phyloP scores from a whole-genome alignment of 306 rosid genomes.

The Trifolium subterraneum region DNA sequence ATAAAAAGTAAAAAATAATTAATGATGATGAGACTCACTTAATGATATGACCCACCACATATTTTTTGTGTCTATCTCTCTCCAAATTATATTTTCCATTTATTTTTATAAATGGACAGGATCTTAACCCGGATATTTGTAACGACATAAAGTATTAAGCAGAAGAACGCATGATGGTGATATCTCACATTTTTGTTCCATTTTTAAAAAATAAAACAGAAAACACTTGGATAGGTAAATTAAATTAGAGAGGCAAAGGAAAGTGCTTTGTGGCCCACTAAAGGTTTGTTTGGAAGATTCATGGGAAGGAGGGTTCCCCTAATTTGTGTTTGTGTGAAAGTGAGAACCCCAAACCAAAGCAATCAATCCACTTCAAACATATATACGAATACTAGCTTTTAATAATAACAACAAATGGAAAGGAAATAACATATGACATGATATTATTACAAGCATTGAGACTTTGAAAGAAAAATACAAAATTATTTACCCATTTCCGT shows the following conservation, averaged over 20 bases:
- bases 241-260: slow-evolving; percentile 18
- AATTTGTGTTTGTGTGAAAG: not conserved
- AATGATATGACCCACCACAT: no score
- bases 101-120: no score
- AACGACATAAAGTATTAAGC: slow-evolving; percentile 10
- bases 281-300: slow-evolving; percentile 60
- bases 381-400: not conserved
- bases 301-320: slow-evolving; percentile 44
- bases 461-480: no score
- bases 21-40: no score
- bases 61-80: no score
- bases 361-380: slow-evolving; percentile 35
- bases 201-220: not conserved
- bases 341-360: slow-evolving; percentile 20
- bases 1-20: no score
- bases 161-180: slow-evolving; percentile 40
- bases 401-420: no score
- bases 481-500: no score
- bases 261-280: slow-evolving; percentile 45
- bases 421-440: no score
- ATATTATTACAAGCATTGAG: no score
- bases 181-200: slow-evolving; percentile 32
- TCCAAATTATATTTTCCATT: no score
- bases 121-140: no score
- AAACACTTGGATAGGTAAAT: not conserved